A percentile compares a stretch with the other conserved stretches of the same genome.
These are phyloP conservation scores for Hortiboletus rubellus DNA, from an alignment of 1,284 basidiomycete species.

Conservation along the genomic window DNA sequence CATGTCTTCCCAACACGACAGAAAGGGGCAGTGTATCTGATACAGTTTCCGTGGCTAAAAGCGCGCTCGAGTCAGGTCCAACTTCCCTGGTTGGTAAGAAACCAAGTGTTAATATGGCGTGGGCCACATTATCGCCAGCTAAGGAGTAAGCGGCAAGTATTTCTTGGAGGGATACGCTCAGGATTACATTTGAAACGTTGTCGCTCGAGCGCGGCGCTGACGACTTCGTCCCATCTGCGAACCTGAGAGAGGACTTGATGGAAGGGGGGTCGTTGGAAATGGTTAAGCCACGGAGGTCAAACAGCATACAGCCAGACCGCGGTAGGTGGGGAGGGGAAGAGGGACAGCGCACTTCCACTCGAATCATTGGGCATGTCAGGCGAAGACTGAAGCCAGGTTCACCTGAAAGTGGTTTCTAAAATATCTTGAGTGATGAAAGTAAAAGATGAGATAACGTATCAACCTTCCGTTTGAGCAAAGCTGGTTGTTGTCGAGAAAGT, in stretches of 20 bases:
- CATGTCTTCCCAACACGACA: constrained; percentile 21
- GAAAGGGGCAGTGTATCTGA: constrained; percentile 22
- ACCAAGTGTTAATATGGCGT: constrained; percentile 28
- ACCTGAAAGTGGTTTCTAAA: constrained; percentile 14
- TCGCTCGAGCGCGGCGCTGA: not conserved
- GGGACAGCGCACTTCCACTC: constrained; percentile 60
- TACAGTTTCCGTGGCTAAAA: constrained; percentile 27
- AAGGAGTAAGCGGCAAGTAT: constrained; percentile 50
- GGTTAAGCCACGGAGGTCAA: constrained; percentile 61
- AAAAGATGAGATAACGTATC: constrained; percentile 1
- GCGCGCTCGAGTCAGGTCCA: constrained; percentile 18
- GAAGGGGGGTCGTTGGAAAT: constrained; percentile 39
- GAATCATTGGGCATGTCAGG: constrained; percentile 51
- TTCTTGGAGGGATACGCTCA: constrained; percentile 39
- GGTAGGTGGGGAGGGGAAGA: constrained; percentile 41
- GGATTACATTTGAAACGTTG: constrained; percentile 13
- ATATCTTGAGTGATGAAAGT: constrained; percentile 8
- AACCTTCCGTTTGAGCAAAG: constrained; percentile 25
- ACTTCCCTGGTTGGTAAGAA: constrained; percentile 17
- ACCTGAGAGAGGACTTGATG: constrained; percentile 39
- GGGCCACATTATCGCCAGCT: constrained; percentile 31
- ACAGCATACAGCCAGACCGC: constrained; percentile 66
- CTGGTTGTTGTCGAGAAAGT: constrained; percentile 3
- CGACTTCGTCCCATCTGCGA: constrained; percentile 33
- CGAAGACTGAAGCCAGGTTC: constrained; percentile 10